Evolutionary conservation across 1,284 basidiomycete genomes (phyloP).

Genomic region (Microbotryum silenes-acaulis): DNA sequence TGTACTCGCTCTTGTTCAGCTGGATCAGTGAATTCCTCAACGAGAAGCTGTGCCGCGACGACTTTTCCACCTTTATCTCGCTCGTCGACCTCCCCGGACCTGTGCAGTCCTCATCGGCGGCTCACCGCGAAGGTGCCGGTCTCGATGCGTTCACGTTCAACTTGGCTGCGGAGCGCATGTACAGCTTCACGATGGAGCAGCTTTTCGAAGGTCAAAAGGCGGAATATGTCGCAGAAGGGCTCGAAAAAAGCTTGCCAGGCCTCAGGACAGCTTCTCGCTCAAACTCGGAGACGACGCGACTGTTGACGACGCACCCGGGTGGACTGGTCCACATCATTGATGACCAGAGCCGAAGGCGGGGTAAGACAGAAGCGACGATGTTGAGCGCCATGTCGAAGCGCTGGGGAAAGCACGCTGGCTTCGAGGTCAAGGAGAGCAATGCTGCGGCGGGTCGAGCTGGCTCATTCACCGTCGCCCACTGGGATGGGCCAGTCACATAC

Average conservation of each 20-base stretch:
- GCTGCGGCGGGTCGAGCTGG: slow-evolving; percentile 62
- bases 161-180: slow-evolving; percentile 84
- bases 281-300: slow-evolving; percentile 78
- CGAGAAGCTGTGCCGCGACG: slow-evolving; percentile 81
- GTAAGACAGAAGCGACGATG: slow-evolving; percentile 91
- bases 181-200: slow-evolving; percentile 70
- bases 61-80: slow-evolving; percentile 87
- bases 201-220: slow-evolving; percentile 63
- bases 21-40: slow-evolving; percentile 98
- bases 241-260: slow-evolving; percentile 60
- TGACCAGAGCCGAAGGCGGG: slow-evolving; percentile 78
- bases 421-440: slow-evolving; percentile 57
- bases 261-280: slow-evolving; percentile 67
- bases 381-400: slow-evolving; percentile 87
- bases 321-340: slow-evolving; percentile 96
- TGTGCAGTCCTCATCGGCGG: slow-evolving; percentile 51
- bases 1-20: slow-evolving; percentile 89
- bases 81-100: slow-evolving; percentile 88
- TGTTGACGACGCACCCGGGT: slow-evolving; percentile 78
- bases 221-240: slow-evolving; percentile 80
- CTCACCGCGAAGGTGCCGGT: slow-evolving; percentile 67
- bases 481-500: slow-evolving; percentile 82
- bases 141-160: slow-evolving; percentile 96
- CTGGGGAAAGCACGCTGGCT: slow-evolving; percentile 86
- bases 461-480: slow-evolving; percentile 88